Evolutionary conservation across 768 basidiomycete genomes (phyloP).

Genomic region (Thelephora ganbajun): DNA sequence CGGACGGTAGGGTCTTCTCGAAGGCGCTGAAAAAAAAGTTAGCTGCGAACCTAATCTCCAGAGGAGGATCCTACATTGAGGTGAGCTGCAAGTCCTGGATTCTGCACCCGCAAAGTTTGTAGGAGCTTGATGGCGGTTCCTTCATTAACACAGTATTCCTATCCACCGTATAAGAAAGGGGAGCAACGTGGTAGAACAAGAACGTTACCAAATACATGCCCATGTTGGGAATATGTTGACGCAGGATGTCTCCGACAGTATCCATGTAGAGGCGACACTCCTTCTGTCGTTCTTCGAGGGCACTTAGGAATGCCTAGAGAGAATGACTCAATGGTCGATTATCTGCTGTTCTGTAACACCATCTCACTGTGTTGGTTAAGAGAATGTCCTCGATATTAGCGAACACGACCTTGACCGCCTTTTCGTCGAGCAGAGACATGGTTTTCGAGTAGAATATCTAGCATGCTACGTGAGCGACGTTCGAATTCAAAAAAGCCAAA

Average conservation of each 20-base stretch:
- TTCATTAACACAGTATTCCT: conserved; percentile 92
- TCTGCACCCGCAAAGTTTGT: conserved; percentile 55
- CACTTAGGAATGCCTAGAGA: conserved; percentile 64
- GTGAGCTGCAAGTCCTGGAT: conserved; percentile 48
- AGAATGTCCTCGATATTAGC: conserved; percentile 91
- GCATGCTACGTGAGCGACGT: neutral
- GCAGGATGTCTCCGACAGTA: conserved; percentile 73
- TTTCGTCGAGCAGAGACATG: conserved; percentile 54
- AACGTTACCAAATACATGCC: conserved; percentile 58
- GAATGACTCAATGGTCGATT: neutral
- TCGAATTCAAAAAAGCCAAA: neutral
- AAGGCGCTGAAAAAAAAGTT: conserved; percentile 32
- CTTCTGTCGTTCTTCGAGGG: conserved; percentile 83
- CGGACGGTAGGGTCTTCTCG: conserved; percentile 67
- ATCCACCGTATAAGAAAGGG: neutral
- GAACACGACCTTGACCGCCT: conserved; percentile 74
- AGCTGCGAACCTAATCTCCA: neutral
- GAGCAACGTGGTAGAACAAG: neutral
- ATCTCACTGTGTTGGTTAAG: conserved; percentile 67
- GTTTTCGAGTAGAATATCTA: conserved; percentile 81
- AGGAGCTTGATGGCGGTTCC: conserved; percentile 61
- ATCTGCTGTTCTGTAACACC: neutral
- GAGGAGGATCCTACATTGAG: conserved; percentile 37
- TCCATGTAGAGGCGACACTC: conserved; percentile 87
- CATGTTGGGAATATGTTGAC: conserved; percentile 65